Evolutionary conservation across 1,284 basidiomycete species (phyloP), one percentile per base, ranked within the genome.

Genomic region (Tilletia indica): DNA sequence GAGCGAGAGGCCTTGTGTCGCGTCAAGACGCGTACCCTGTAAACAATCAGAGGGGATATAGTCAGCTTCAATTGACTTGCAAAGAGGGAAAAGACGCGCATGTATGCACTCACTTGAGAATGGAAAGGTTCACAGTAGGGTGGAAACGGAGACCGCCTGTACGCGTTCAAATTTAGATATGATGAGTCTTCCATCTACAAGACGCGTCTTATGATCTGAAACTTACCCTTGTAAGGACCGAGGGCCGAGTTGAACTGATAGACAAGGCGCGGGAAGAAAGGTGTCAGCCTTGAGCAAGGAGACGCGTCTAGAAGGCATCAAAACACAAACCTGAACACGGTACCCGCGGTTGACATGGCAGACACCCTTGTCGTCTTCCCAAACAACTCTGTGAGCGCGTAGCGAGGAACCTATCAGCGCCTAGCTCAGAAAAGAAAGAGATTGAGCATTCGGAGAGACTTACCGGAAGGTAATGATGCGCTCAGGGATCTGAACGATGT

Each of bases 191-290:
- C 56, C 21, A 9, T 42, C 56, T 14, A 70, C 2, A 34, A 14
- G 6, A 12, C 19, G 69, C 47, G 48, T 25, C 19, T 63, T 14
- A 16, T 19, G 58, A 66, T 16, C 19, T 64, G 45, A 89, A 77
- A 92, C 89, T 91, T 91, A 78, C 91, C 91, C 86, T 92, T 92
- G 89, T 92, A 93, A 54, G 91, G 91, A 72, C 91, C 91, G 69
- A 93, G 88, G 21, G 90, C 90, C 56, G 91, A 92, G 88, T 92
- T 92, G 88, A 91, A 92, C 89, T 90, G 76, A 56, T 71, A 19
- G 71, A 25, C n/a, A 54, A 51, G 68, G 34, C 3, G 47, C 21
- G 70, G 42, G 14, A 45, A 14, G 6, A 45, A 8, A 8, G 14
- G 6, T 1, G 42, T 45, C 42, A 45, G 42, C 42, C 6, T 14